Evolutionary conservation across 805 yeast species (phyloP).

Genomic region (Starmerella riodocensis): DNA sequence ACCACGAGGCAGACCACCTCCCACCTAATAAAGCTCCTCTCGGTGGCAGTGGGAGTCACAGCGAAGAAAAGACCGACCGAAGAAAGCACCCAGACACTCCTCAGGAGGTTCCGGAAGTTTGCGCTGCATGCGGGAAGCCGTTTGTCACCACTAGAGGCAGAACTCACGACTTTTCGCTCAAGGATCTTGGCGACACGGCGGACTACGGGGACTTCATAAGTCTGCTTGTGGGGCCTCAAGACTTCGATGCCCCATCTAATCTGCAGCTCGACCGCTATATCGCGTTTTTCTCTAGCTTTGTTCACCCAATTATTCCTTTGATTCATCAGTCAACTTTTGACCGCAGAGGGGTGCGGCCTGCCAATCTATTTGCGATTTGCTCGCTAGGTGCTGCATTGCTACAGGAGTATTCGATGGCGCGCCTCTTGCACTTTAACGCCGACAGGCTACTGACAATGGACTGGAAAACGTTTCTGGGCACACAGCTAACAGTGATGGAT

Average conservation of each 20-base stretch:
- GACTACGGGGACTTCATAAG: neutral
- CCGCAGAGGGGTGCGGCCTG: neutral
- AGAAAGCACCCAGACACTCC: too few relatives aligned
- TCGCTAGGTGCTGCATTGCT: neutral
- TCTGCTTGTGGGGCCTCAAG: neutral
- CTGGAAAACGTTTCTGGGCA: neutral
- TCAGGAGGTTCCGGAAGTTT: neutral
- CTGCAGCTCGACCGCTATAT: slow-evolving; percentile 1
- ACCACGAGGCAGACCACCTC: too few relatives aligned
- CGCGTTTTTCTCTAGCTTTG: neutral
- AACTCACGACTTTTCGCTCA: slow-evolving; percentile 3
- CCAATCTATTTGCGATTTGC: slow-evolving; percentile 4
- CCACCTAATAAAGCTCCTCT: too few relatives aligned
- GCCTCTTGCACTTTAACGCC: neutral
- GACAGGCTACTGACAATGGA: neutral
- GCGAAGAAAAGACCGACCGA: too few relatives aligned
- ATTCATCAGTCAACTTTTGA: slow-evolving; percentile 3
- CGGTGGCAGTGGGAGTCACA: too few relatives aligned
- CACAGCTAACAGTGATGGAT: neutral
- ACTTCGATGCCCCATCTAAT: neutral
- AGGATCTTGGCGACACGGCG: neutral
- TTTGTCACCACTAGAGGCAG: neutral
- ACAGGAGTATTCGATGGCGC: neutral
- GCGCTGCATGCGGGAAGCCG: slow-evolving; percentile 1
- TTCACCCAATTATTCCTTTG: slow-evolving; percentile 1